Conservation (phyloP, 371 early-diverging fungal genomes). For the Fennellomyces sp. region DNA sequence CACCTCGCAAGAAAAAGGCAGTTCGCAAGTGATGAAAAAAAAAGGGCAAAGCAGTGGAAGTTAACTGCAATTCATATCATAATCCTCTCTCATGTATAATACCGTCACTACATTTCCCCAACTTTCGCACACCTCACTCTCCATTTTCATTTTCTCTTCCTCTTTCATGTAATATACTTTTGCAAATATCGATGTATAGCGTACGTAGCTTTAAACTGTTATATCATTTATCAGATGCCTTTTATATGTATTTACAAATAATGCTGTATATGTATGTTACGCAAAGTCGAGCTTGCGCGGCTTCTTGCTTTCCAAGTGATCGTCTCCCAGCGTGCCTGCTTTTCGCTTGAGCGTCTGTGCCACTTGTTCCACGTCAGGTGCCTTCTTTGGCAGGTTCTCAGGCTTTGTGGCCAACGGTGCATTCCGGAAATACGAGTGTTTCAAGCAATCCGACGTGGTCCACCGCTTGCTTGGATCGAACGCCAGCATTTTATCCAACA, state of each 20-base stretch:
- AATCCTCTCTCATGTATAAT: slow-evolving; percentile 3
- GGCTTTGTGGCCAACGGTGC: slow-evolving; percentile 87
- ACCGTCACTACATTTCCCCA: neutral
- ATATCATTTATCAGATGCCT: too few relatives aligned
- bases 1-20: neutral
- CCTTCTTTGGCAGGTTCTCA: slow-evolving; percentile 74
- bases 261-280: too few relatives aligned
- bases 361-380: slow-evolving; percentile 28
- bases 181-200: neutral
- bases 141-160: neutral
- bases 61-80: neutral
- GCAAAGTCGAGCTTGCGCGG: too few relatives aligned
- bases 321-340: slow-evolving; percentile 15
- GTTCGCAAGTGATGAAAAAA: neutral
- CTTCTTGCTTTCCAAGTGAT: slow-evolving; percentile 1
- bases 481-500: slow-evolving; percentile 90
- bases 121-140: neutral
- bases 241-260: too few relatives aligned
- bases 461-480: slow-evolving; percentile 94
- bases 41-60: neutral
- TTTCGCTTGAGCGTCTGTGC: slow-evolving; percentile 29
- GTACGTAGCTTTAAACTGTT: too few relatives aligned
- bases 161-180: slow-evolving; percentile 2
- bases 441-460: slow-evolving; percentile 77
- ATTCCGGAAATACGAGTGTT: slow-evolving; percentile 91